Evolutionary conservation across 2,329 filamentous ascomycete genomes (phyloP).

Genomic region (Aspergillus quadrilineatus): DNA sequence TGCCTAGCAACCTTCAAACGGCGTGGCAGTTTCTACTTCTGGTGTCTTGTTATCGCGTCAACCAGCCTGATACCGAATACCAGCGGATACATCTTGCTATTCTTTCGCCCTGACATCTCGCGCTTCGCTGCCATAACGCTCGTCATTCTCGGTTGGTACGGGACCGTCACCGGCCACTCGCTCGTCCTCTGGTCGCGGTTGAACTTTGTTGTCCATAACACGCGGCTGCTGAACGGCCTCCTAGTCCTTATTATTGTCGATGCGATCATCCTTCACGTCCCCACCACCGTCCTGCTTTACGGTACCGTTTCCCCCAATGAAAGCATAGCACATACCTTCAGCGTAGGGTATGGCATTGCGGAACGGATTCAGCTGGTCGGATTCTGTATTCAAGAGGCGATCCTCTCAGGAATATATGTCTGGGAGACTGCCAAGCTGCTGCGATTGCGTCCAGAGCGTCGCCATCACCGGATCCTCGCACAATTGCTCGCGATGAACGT

Average conservation of each 20-base stretch:
- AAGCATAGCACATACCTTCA: background rate
- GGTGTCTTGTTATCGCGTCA: constrained; percentile 39
- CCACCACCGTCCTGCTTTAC: constrained; percentile 40
- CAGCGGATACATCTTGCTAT: constrained; percentile 43
- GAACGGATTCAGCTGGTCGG: constrained; percentile 53
- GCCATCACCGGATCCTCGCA: constrained; percentile 21
- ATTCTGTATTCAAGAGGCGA: constrained; percentile 53
- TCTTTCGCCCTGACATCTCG: constrained; percentile 30
- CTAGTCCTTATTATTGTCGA: constrained; percentile 43
- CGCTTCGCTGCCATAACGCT: constrained; percentile 34
- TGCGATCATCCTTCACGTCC: constrained; percentile 39
- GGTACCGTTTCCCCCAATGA: constrained; percentile 28
- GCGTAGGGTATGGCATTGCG: constrained; percentile 38
- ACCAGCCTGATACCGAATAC: constrained; percentile 40
- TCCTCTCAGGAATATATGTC: constrained; percentile 52
- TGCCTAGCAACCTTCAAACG: constrained; percentile 44
- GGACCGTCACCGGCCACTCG: constrained; percentile 46
- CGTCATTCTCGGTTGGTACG: constrained; percentile 40
- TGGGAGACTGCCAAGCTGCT: constrained; percentile 50
- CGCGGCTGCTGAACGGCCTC: constrained; percentile 32
- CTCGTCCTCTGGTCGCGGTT: constrained; percentile 47
- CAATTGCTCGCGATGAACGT: constrained; percentile 55
- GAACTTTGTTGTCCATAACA: constrained; percentile 40
- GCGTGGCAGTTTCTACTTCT: constrained; percentile 46
- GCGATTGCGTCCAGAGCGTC: constrained; percentile 20